Percentiles rank a stretch among this genome's conserved stretches.
phyloP scores from a whole-genome alignment of 1,284 basidiomycete genomes.

The Apiotrichum mycotoxinovorans region DNA sequence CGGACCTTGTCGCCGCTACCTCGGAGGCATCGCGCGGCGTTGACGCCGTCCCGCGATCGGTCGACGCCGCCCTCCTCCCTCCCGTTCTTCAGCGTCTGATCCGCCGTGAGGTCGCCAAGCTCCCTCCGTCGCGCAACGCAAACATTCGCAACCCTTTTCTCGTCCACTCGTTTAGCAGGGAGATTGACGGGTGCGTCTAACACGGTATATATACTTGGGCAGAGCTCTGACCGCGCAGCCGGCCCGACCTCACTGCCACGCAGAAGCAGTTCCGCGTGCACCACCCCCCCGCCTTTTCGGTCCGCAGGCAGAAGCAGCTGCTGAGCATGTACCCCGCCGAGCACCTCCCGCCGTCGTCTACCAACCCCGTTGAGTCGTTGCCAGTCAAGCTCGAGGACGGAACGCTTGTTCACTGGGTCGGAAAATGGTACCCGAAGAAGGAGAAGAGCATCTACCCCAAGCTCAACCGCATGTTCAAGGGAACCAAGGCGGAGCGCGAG shows the following conservation, averaged over 20 bases:
- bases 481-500: slow-evolving; percentile 42
- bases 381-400: slow-evolving; percentile 21
- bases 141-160: slow-evolving; percentile 42
- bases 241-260: neutral
- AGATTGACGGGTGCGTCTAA: neutral
- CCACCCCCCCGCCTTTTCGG: slow-evolving; percentile 38
- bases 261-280: neutral
- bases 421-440: slow-evolving; percentile 15
- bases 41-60: neutral
- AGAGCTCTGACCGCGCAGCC: neutral
- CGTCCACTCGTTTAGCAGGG: slow-evolving; percentile 31
- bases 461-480: slow-evolving; percentile 38
- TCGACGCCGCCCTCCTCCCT: slow-evolving; percentile 20
- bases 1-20: neutral
- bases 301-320: slow-evolving; percentile 35
- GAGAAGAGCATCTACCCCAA: slow-evolving; percentile 27
- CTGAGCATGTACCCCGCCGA: slow-evolving; percentile 24
- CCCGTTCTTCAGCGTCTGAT: slow-evolving; percentile 23
- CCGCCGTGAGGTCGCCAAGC: slow-evolving; percentile 5
- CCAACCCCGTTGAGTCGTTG: slow-evolving; percentile 16
- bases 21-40: neutral
- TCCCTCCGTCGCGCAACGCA: neutral
- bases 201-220: neutral
- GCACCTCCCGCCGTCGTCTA: slow-evolving; percentile 31
- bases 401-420: slow-evolving; percentile 24